Evolutionary conservation across 371 early-diverging fungal genomes (phyloP), one percentile per base, ranked within the genome.

Genomic region (Phascolomyces articulosus): DNA sequence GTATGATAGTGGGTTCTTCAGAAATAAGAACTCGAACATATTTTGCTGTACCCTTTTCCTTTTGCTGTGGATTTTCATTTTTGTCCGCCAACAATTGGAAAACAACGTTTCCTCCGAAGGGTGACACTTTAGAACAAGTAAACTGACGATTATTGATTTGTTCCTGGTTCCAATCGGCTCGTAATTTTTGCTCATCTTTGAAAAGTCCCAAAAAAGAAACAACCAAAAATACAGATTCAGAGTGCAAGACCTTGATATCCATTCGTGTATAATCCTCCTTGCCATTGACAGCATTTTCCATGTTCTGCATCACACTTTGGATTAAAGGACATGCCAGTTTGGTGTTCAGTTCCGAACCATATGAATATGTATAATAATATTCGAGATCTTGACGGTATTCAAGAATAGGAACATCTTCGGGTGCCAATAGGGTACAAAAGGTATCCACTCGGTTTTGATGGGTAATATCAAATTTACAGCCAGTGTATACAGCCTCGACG

Each of bases 321-420:
- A 65, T 58, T 2, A 77, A 41, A 21, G 65, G 63, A 54, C 73
- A 76, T 4, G 78, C 78, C 40, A 80, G 60, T 21, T 67, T 47
- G 2, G 10, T 44, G 47, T 82, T 80, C 1, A 80, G 44, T 18
- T 63, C 61, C 28, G 63, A 26, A 8, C 80, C 80, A 62, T 80
- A 78, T 10, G 72, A 65, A 41, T 69, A 78, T 15, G 53, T 71
- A 40, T 69, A 74, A 47, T 79, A 82, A 13, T 77, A 60, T 16
- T 64, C 55, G 10, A 79, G 53, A 60, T 82, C 83, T n/a, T 66
- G 59, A 13, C 60, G 60, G 56, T 75, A 82, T 26, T 79, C 80
- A 11, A 78, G 54, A 21, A 55, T 49, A 6, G 69, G 26, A 40
- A 79, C 44, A 11, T 79, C 80, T 2, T 75, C 51, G 18, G 49